Base-by-base conservation (phyloP, 192 early-diverging fungal genomes). In the Paraglomus occultum region DNA sequence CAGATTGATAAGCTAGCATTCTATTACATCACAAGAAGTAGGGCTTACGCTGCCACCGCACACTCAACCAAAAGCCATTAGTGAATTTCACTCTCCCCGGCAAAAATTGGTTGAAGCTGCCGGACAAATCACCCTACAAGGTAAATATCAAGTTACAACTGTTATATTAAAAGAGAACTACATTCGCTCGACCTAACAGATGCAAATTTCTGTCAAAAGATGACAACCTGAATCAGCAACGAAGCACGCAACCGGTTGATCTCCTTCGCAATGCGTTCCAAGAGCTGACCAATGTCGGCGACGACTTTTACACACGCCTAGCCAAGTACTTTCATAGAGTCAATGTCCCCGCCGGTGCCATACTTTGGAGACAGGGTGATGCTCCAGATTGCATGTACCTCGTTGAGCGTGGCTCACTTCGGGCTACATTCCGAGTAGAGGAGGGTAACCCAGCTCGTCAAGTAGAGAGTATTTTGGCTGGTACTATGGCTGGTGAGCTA, bases 401-500 rank as follows among this genome's bases (percentile, higher is more conserved):
- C 5, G 82, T 95, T 1, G 93, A 95, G 76, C 75, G 82, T 10
- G 96, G 94, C 0, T 77, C 84, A 43, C 75, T 95, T n/a, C 80
- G 57, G 12, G 55, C 55, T 10, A 73, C 80, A 61, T 74, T 77
- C 15, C 70, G 72, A 17, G 65, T 80, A 75, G 31, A 65, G 15
- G 75, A 76, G 64, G 67, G 74, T 53, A 73, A 75, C 51, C 77
- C 77, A 52, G 68, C 76, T 42, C 12, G 74, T 22, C 71, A 66
- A 14, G 85, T 91, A 4, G 92, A 96, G 79, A 93, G 91, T 17
- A 89, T 96, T 44, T 76, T 99, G 42, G 92, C 95, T 0, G 95
- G 95, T n/a, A 93, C 92, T 8, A 88, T 94, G 66, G 87, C 92
- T 17, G 96, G 96, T 9, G 94, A 95, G 76, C 79, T 96, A 39